Base-by-base conservation (phyloP, 2,329 filamentous ascomycete genomes). In the Fusarium acutatum region DNA sequence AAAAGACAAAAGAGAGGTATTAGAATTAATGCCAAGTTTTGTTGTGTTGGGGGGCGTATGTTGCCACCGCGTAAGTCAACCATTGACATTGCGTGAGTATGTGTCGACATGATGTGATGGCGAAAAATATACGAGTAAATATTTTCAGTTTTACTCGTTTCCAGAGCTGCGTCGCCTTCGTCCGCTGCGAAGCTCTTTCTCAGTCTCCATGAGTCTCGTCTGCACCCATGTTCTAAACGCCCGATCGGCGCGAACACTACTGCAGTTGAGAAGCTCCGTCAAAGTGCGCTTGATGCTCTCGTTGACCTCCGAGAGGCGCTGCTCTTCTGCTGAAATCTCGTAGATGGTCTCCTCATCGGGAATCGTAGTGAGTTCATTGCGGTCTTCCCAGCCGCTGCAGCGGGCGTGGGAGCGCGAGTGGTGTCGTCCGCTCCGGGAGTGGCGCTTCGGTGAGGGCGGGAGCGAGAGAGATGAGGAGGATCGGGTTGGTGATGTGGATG, bases 231-330 rank as follows among this genome's bases (percentile, higher is more conserved):
- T 88, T 53, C 89, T 87, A 77, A 89, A 86, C 3, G 83, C 82
- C 34, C 81, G 80, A 67, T 90, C 87, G 50, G 79, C 80, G 46
- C 88, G 86, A 22, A 89, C 87, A 41, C 85, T 81, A 30, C 88
- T 86, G 80, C 88, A 90, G 81, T 90, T 91, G 75, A 91, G 85
- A 20, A 91, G 84, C 79, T 90, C 88, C 11, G 88, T 91, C 74
- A 91, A 78, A 5, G 88, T 86, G 37, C 88, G 85, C 82, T 91
- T 91, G 82, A 91, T 88, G 74, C 86, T 85, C 80, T 90, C 88
- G 80, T 89, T 89, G 80, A 90, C 86, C 69, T 86, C 84, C 57
- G 83, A 88, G 17, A 90, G 83, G 68, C 85, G 87, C 72, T 86
- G 84, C 77, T 89, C 87, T 76, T 88, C 87, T 24, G 82, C 81